Base-by-base conservation (phyloP, 2,329 filamentous ascomycete genomes). In the Colletotrichum sp. region DNA sequence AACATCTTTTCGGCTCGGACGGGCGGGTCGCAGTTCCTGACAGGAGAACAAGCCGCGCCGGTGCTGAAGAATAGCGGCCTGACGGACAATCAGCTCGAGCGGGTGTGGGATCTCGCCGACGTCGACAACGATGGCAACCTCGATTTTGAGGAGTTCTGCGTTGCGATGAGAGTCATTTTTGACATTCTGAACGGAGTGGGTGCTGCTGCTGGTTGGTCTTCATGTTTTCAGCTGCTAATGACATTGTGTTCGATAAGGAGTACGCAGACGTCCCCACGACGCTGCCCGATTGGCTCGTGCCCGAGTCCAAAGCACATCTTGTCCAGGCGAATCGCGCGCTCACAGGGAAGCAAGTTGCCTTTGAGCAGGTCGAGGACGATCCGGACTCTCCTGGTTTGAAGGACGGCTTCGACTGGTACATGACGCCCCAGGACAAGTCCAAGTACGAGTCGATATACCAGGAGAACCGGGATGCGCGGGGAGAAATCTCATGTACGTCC, bases 361-460 rank as follows among this genome's bases (percentile, higher is more conserved):
- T 99, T 84, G 96, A 98, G 85, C 91, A 92, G 77, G 92, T 98
- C 75, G 94, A 96, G 71, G 94, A 96, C 80, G 94, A 98, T 76
- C 92, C 93, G 78, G 96, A 98, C 80, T 92, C 93, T 6, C 92
- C 93, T 2, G 96, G 96, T 1, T 88, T 99, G 77, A 98, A 98
- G 84, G 96, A 98, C 85, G 96, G 96, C 15, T 99, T 99, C 85
- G 97, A 99, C 84, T 99, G 97, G 97, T 99, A 99, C 87, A 99
- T 99, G 95, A 96, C 93, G 76, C 97, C 97, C 1, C 86, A 89
- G 34, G 96, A 99, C 86, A 98, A 98, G 86, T 83, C 92, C 78
- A 99, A 98, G 86, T 99, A 99, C 87, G 96, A 98, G 85, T 95
- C 96, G 80, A 99, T 99, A 85, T 99, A 99, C 86, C 94, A 94